Evolutionary conservation across 1,284 basidiomycete species (phyloP).

Genomic region (Ceratobasidium sp.): DNA sequence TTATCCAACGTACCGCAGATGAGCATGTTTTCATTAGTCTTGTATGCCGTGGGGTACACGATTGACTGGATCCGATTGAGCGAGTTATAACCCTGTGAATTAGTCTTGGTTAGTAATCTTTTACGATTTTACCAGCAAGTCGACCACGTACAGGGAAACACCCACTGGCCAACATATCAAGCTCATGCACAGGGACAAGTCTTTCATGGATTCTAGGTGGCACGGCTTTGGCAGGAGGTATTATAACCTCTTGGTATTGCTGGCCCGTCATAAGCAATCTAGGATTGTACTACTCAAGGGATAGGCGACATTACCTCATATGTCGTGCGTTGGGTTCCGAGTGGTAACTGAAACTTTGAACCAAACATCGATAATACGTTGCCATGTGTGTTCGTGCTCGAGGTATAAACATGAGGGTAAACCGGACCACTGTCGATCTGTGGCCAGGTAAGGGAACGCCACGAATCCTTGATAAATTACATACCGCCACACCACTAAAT

Average conservation of each 20-base stretch:
- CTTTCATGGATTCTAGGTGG: conserved; percentile 79
- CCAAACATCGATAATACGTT: conserved; percentile 76
- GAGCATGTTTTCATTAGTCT: conserved; percentile 95
- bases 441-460: conserved; percentile 39
- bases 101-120: not conserved
- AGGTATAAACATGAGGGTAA: conserved; percentile 91
- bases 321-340: conserved; percentile 77
- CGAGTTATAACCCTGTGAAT: conserved; percentile 76
- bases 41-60: conserved; percentile 92
- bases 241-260: conserved; percentile 74
- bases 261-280: conserved; percentile 39
- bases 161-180: conserved; percentile 81
- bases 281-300: too few relatives aligned
- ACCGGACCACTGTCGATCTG: conserved; percentile 65
- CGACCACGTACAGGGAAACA: conserved; percentile 78
- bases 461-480: conserved; percentile 45
- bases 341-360: conserved; percentile 79
- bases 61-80: conserved; percentile 97
- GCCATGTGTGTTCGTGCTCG: conserved; percentile 64
- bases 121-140: not conserved
- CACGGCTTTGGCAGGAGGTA: conserved; percentile 84
- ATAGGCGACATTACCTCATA: conserved; percentile 60
- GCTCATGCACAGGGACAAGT: conserved; percentile 72
- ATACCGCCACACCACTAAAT: conserved; percentile 64
- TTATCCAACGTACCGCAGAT: conserved; percentile 76